Percentiles rank a stretch among this genome's conserved stretches.
Conservation (phyloP, 176 grass and related monocot species). For the Elaeis guineensis region DNA sequence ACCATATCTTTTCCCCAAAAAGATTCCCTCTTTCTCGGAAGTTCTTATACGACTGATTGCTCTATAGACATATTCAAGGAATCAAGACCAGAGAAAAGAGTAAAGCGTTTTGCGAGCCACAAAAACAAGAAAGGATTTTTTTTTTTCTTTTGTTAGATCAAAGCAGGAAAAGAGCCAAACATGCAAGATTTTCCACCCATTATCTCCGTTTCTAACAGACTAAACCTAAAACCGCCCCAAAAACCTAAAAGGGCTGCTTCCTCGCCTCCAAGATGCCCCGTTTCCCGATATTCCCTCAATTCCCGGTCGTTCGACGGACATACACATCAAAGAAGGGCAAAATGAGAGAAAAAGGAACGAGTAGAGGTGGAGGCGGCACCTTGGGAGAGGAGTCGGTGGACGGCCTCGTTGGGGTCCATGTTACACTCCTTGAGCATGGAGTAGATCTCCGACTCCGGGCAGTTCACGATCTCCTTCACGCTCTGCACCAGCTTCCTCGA, state of each 20-base stretch:
- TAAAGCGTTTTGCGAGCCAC: too few relatives aligned
- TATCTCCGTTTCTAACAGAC: background rate
- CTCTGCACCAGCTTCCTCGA: conserved; percentile 79
- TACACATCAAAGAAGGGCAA: too few relatives aligned
- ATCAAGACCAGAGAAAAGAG: too few relatives aligned
- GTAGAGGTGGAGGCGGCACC: conserved; percentile 9
- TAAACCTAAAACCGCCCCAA: background rate
- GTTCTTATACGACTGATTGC: too few relatives aligned
- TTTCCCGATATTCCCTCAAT: too few relatives aligned
- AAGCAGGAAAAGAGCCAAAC: background rate
- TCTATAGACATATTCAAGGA: too few relatives aligned
- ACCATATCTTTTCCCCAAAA: too few relatives aligned
- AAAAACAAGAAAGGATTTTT: background rate
- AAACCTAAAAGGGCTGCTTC: too few relatives aligned
- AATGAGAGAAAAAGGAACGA: background rate
- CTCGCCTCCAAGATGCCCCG: background rate
- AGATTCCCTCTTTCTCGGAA: too few relatives aligned
- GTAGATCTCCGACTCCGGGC: conserved; percentile 92
- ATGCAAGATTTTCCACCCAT: background rate
- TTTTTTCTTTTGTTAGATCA: background rate
- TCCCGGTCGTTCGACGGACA: too few relatives aligned
- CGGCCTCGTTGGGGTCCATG: conserved; percentile 95
- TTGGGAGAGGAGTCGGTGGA: conserved; percentile 91
- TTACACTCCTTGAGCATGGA: conserved; percentile 82
- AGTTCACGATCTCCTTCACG: conserved; percentile 99